A percentile compares a stretch with the other conserved stretches of the same genome.
These are phyloP conservation scores for Botryotinia calthae DNA, from an alignment of 2,329 filamentous ascomycete genomes.

Conservation along the genomic window DNA sequence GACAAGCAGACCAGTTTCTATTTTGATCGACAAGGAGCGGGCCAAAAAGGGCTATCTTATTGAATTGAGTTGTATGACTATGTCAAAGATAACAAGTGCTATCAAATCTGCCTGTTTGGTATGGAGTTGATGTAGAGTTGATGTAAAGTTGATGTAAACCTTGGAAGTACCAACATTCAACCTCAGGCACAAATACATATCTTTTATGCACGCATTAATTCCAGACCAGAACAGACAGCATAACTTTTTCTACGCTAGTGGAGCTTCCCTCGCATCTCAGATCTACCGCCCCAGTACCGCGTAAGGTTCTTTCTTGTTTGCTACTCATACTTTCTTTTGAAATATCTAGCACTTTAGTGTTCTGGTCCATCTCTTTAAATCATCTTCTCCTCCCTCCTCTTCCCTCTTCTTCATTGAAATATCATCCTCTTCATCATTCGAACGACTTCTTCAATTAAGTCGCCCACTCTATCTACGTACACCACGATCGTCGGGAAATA, in stretches of 20 bases:
- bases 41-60: neutral
- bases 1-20: neutral
- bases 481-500: neutral
- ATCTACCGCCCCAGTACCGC: constrained; percentile 8
- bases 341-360: neutral
- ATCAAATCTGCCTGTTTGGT: neutral
- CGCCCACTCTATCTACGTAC: neutral
- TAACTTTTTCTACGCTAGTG: neutral
- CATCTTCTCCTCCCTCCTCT: neutral
- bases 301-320: constrained; percentile 3
- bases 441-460: neutral
- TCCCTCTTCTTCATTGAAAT: neutral
- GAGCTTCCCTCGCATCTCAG: neutral
- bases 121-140: neutral
- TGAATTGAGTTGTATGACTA: neutral
- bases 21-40: neutral
- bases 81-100: neutral
- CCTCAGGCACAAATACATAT: neutral
- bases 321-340: neutral
- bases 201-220: neutral
- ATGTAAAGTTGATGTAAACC: neutral
- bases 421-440: neutral
- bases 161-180: no score
- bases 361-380: neutral
- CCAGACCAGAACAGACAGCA: neutral